These are phyloP conservation scores for Sporormia fimetaria DNA, from an alignment of 495 filamentous ascomycete species.

Conservation along the genomic window DNA sequence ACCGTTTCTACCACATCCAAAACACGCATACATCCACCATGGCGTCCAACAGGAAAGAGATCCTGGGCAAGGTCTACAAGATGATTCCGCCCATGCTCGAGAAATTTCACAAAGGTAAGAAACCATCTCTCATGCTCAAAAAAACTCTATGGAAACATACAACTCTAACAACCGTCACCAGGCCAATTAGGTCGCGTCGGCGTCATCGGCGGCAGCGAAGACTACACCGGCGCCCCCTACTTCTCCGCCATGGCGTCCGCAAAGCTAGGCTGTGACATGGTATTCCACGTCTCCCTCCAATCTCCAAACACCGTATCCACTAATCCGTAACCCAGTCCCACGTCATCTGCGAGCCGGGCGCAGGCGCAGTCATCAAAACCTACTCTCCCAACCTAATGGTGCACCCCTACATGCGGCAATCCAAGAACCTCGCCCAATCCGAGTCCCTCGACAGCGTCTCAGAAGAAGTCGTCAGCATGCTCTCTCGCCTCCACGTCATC, in stretches of 20 bases:
- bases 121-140: background rate
- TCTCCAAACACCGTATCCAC: constrained; percentile 1
- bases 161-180: constrained; percentile 31
- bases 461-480: constrained; percentile 62
- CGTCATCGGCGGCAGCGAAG: constrained; percentile 88
- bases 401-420: constrained; percentile 84
- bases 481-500: constrained; percentile 77
- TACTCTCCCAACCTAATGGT: constrained; percentile 99
- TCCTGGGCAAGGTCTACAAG: constrained; percentile 72
- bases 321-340: constrained; percentile 53
- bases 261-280: constrained; percentile 46
- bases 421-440: constrained; percentile 35
- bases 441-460: constrained; percentile 47
- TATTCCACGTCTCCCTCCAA: constrained; percentile 12
- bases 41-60: constrained; percentile 55
- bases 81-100: constrained; percentile 92
- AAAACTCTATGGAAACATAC: too few relatives aligned
- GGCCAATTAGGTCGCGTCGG: constrained; percentile 87
- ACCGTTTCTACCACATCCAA: too few relatives aligned
- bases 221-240: constrained; percentile 95
- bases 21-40: constrained; percentile 31
- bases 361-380: constrained; percentile 77
- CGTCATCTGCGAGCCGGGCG: constrained; percentile 86
- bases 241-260: constrained; percentile 97
- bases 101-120: constrained; percentile 86